phyloP scores from a whole-genome alignment of 2,329 filamentous ascomycete species.

The Fusarium anthophilum region DNA sequence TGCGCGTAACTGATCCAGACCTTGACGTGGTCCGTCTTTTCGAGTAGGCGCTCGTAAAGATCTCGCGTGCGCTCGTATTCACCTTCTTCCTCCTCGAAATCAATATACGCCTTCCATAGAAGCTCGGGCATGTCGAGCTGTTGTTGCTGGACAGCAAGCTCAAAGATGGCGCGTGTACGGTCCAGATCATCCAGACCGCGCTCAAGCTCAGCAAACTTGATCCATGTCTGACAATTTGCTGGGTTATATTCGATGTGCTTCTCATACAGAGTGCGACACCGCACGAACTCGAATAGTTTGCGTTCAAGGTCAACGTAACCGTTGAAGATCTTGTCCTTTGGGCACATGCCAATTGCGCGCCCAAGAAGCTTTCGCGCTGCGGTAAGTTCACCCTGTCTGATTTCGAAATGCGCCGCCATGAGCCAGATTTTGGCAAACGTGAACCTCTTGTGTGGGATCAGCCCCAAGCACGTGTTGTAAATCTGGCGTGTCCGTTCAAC shows the following conservation, averaged over 20 bases:
- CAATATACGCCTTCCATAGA: slow-evolving; percentile 97
- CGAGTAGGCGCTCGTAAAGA: slow-evolving; percentile 88
- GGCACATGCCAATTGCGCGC: slow-evolving; percentile 90
- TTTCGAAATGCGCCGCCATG: slow-evolving; percentile 90
- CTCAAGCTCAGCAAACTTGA: slow-evolving; percentile 94
- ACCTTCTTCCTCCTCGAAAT: slow-evolving; percentile 96
- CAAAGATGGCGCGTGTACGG: slow-evolving; percentile 88
- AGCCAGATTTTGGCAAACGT: slow-evolving; percentile 98
- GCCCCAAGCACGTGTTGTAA: slow-evolving; percentile 85
- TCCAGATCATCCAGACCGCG: slow-evolving; percentile 90
- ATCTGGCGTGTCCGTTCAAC: slow-evolving; percentile 83
- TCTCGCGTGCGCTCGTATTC: slow-evolving; percentile 85
- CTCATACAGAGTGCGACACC: slow-evolving; percentile 90
- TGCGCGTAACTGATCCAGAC: slow-evolving; percentile 99
- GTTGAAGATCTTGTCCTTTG: slow-evolving; percentile 94
- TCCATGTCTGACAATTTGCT: slow-evolving; percentile 92
- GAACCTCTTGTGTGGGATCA: slow-evolving; percentile 96
- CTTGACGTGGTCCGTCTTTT: slow-evolving; percentile 98
- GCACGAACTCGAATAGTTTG: slow-evolving; percentile 91
- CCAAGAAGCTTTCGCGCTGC: slow-evolving; percentile 89
- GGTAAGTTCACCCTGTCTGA: slow-evolving; percentile 84
- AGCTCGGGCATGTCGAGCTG: slow-evolving; percentile 96
- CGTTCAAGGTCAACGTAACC: slow-evolving; percentile 94
- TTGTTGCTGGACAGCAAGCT: slow-evolving; percentile 84
- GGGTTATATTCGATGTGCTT: slow-evolving; percentile 95